Evolutionary conservation across 2,329 filamentous ascomycete genomes (phyloP).

Genomic region (Penicillium sclerotiorum): DNA sequence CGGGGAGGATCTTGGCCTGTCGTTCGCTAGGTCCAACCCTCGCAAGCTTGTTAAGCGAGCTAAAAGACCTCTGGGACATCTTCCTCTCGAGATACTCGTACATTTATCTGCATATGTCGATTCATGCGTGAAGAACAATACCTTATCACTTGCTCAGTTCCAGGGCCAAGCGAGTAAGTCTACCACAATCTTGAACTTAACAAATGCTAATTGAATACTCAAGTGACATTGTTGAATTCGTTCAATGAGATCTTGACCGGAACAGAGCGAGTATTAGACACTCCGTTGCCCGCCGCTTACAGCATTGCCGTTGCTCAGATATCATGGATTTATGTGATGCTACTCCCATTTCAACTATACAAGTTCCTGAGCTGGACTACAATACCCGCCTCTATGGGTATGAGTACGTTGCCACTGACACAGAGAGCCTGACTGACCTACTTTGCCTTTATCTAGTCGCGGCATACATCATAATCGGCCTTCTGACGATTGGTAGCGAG

Average conservation of each 20-base stretch:
- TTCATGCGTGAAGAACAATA: slow-evolving; percentile 53
- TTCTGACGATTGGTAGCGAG: slow-evolving; percentile 74
- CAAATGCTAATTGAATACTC: slow-evolving; percentile 7
- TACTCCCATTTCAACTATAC: slow-evolving; percentile 80
- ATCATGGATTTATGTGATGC: slow-evolving; percentile 79
- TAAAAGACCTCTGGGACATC: slow-evolving; percentile 72
- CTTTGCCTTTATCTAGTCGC: slow-evolving; percentile 50
- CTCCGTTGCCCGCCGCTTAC: slow-evolving; percentile 80
- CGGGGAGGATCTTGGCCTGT: slow-evolving; percentile 74
- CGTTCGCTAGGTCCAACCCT: slow-evolving; percentile 77
- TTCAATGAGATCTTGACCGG: slow-evolving; percentile 74
- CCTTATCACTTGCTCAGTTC: slow-evolving; percentile 38
- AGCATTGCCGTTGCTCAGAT: slow-evolving; percentile 83
- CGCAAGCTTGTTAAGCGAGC: slow-evolving; percentile 75
- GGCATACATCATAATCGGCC: slow-evolving; percentile 80
- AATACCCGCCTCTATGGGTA: slow-evolving; percentile 71
- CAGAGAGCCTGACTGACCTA: too few species aligned
- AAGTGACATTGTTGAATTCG: slow-evolving; percentile 61
- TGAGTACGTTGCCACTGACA: too few species aligned
- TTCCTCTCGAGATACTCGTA: slow-evolving; percentile 79
- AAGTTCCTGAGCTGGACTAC: slow-evolving; percentile 68
- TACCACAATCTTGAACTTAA: background rate
- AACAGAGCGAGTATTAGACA: slow-evolving; percentile 77
- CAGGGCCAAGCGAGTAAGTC: slow-evolving; percentile 42
- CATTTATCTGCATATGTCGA: slow-evolving; percentile 71